Evolutionary conservation across 108 stramenopile species (phyloP).

Genomic region (Nannochloropsis salina): DNA sequence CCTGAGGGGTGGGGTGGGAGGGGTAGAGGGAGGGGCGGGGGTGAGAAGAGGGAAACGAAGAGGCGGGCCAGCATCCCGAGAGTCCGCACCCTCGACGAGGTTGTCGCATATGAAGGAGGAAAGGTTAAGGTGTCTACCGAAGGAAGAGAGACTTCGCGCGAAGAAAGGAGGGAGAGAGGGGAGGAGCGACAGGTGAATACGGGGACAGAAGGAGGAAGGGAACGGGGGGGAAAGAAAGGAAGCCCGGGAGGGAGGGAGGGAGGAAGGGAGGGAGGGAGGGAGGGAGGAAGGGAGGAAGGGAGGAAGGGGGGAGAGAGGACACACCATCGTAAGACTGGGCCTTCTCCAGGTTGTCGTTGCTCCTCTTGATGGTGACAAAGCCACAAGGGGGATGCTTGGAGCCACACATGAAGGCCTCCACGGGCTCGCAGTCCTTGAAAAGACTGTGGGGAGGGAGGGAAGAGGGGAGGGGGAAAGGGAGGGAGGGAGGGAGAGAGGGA

Average conservation of each 20-base stretch:
- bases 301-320: background rate
- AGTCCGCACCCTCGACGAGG: no score
- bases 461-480: background rate
- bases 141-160: no score
- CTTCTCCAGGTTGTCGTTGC: background rate
- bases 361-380: background rate
- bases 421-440: background rate
- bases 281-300: background rate
- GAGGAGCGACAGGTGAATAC: no score
- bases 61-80: no score
- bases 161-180: no score
- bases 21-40: no score
- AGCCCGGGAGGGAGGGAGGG: background rate
- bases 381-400: background rate
- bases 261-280: background rate
- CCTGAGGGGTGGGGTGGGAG: no score
- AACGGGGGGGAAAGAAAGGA: no score
- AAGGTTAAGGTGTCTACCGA: no score
- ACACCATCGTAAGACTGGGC: background rate
- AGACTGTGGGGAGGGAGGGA: background rate
- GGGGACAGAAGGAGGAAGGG: no score
- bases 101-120: no score
- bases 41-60: no score
- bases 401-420: slow-evolving; percentile 4
- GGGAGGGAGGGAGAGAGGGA: background rate